These are phyloP conservation scores for Leptographium procerum DNA, from an alignment of 2,329 filamentous ascomycete genomes.

Conservation along the genomic window DNA sequence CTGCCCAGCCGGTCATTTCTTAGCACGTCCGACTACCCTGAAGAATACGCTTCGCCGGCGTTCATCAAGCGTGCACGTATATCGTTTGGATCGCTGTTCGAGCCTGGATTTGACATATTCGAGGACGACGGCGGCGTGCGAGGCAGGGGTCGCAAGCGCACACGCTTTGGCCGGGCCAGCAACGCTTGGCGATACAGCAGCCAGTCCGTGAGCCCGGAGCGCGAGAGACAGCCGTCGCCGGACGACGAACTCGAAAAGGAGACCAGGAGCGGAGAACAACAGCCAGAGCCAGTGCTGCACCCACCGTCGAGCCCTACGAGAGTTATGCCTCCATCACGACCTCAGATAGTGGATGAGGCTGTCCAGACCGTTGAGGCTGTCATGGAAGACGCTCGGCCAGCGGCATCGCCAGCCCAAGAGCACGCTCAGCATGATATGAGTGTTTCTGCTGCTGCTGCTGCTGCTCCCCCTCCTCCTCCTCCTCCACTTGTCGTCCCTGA, in stretches of 20 bases:
- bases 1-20: background rate
- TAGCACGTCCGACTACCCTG: constrained; percentile 22
- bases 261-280: background rate
- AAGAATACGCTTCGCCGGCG: constrained; percentile 64
- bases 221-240: constrained; percentile 19
- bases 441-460: background rate
- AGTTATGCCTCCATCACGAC: constrained; percentile 10
- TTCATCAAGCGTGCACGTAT: constrained; percentile 63
- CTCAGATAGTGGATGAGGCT: constrained; percentile 19
- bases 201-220: constrained; percentile 59
- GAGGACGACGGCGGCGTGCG: constrained; percentile 54
- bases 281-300: too few relatives aligned
- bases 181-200: constrained; percentile 65
- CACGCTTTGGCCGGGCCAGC: constrained; percentile 55
- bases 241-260: background rate
- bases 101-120: constrained; percentile 55
- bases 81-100: constrained; percentile 57
- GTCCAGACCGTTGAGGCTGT: background rate
- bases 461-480: background rate
- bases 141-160: constrained; percentile 55
- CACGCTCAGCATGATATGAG: background rate
- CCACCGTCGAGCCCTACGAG: background rate
- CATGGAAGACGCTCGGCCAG: background rate
- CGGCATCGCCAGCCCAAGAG: background rate
- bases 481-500: too few relatives aligned